Evolutionary conservation across 495 filamentous ascomycete genomes (phyloP).

Genomic region (Chlorociboria aeruginascens): DNA sequence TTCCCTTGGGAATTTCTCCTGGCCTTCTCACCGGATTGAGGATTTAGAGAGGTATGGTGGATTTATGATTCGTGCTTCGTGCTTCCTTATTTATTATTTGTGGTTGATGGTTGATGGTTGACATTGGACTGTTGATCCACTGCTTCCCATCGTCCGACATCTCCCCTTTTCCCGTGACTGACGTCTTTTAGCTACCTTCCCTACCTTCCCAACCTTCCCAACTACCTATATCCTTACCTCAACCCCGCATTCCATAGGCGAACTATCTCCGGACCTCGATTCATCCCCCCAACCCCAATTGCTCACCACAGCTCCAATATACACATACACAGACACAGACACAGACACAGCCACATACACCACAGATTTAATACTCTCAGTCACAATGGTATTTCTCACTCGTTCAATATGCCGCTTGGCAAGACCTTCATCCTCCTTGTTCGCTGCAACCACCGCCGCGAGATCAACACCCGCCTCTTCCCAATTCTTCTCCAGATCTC

Average conservation of each 20-base stretch:
- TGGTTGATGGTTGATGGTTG: neutral
- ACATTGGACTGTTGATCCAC: too few species aligned
- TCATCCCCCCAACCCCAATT: neutral
- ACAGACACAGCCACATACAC: neutral
- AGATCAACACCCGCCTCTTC: neutral
- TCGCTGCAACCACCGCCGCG: conserved; percentile 8
- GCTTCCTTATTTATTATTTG: neutral
- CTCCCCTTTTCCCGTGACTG: too few species aligned
- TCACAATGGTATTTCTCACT: conserved; percentile 42
- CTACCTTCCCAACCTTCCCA: neutral
- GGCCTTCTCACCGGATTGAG: neutral
- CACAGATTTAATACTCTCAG: conserved; percentile 1
- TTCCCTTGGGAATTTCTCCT: neutral
- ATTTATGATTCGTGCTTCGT: neutral
- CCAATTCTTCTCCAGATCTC: conserved; percentile 12
- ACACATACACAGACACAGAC: too few species aligned
- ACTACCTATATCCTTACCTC: neutral
- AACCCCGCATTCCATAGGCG: neutral
- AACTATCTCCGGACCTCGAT: neutral
- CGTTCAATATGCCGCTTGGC: conserved; percentile 26
- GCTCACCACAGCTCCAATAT: neutral
- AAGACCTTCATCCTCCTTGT: conserved; percentile 2
- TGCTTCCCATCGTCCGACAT: too few species aligned
- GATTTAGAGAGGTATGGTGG: neutral
- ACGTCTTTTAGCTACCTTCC: too few species aligned